Conservation (phyloP, 768 basidiomycete genomes). For the Boletus reticulatus region DNA sequence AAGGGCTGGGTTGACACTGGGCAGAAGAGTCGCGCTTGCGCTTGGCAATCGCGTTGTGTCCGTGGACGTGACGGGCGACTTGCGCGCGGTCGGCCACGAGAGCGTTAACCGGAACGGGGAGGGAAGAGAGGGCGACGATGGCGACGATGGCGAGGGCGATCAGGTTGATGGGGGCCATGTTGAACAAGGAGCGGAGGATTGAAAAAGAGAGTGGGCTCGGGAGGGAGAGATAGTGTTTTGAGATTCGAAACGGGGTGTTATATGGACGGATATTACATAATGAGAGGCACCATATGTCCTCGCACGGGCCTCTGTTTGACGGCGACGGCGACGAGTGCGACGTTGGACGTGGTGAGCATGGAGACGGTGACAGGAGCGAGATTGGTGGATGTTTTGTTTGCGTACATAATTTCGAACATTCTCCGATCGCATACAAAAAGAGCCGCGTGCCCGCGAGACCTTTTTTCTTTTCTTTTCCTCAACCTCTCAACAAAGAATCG, state of each 20-base stretch:
- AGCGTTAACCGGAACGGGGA: conserved; percentile 47
- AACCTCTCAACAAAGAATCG: conserved; percentile 67
- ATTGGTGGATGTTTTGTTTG: conserved; percentile 23
- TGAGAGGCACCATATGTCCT: background rate
- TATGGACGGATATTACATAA: conserved; percentile 20
- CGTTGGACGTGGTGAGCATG: conserved; percentile 29
- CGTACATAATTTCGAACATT: conserved; percentile 22
- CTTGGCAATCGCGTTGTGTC: conserved; percentile 46
- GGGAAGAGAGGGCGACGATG: conserved; percentile 51
- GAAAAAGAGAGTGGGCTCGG: conserved; percentile 15
- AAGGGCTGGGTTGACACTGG: conserved; percentile 58
- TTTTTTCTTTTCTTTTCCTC: conserved; percentile 11
- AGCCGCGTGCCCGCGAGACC: conserved; percentile 22
- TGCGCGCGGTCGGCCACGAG: conserved; percentile 42
- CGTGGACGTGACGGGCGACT: conserved; percentile 45
- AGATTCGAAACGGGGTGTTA: background rate
- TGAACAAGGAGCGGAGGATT: background rate
- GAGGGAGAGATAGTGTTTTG: conserved; percentile 2
- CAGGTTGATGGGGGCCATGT: conserved; percentile 54
- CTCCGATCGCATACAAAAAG: conserved; percentile 34
- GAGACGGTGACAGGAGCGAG: conserved; percentile 35
- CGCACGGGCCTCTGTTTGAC: conserved; percentile 16
- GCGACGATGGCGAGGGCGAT: conserved; percentile 58
- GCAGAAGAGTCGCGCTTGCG: conserved; percentile 45
- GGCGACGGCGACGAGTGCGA: background rate